A percentile compares a stretch with the other conserved stretches of the same genome.
These are phyloP conservation scores for Allodekkera sacchari DNA, from an alignment of 805 yeast genomes.

Conservation along the genomic window DNA sequence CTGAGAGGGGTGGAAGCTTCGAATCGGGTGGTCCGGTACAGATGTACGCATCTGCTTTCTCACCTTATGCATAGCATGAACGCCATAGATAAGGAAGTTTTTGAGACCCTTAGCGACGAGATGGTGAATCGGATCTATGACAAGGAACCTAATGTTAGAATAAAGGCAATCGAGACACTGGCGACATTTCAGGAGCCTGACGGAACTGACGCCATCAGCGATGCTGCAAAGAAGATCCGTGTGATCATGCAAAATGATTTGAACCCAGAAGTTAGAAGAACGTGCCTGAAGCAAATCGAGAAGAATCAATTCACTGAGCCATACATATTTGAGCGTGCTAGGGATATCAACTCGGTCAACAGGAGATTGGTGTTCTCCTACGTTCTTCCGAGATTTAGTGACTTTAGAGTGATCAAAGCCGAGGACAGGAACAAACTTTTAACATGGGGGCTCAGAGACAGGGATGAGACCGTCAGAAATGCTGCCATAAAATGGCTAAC, in stretches of 20 bases:
- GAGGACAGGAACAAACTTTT: constrained; percentile 58
- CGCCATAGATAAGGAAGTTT: constrained; percentile 67
- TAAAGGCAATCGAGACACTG: constrained; percentile 76
- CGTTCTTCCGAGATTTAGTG: constrained; percentile 59
- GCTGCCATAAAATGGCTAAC: constrained; percentile 71
- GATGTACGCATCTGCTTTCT: constrained; percentile 71
- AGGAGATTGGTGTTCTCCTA: constrained; percentile 67
- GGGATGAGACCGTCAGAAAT: constrained; percentile 63
- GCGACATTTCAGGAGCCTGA: constrained; percentile 65
- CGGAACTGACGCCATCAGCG: constrained; percentile 32
- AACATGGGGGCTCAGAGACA: constrained; percentile 80
- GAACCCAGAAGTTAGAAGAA: constrained; percentile 82
- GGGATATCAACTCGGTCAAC: constrained; percentile 66
- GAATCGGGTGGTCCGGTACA: constrained; percentile 67
- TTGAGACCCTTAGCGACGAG: constrained; percentile 51
- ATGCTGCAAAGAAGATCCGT: constrained; percentile 39
- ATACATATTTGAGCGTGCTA: constrained; percentile 65
- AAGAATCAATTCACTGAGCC: constrained; percentile 47
- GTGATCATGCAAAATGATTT: constrained; percentile 66
- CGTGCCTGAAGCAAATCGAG: constrained; percentile 65
- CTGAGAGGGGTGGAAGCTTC: constrained; percentile 73
- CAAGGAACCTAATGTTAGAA: constrained; percentile 68
- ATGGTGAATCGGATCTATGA: constrained; percentile 60
- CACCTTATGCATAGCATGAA: constrained; percentile 62
- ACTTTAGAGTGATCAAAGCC: constrained; percentile 41